Conservation (phyloP, 805 yeast species). For the Wickerhamomyces xylosicus region DNA sequence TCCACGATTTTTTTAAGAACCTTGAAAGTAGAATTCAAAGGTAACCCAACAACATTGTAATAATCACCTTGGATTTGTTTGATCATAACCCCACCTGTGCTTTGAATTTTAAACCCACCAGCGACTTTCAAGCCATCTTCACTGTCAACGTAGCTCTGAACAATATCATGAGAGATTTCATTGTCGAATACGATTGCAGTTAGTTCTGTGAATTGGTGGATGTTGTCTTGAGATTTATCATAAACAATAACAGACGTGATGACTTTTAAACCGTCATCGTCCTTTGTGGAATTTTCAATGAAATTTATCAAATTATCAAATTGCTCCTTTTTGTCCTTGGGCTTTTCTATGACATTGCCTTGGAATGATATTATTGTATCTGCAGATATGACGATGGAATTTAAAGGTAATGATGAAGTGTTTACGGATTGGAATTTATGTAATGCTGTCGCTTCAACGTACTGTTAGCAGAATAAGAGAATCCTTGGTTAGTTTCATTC, state of each 20-base stretch:
- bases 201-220: constrained; percentile 27
- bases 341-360: constrained; percentile 70
- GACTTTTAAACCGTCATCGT: background rate
- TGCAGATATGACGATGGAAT: constrained; percentile 44
- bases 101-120: constrained; percentile 88
- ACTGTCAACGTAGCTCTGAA: constrained; percentile 51
- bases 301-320: constrained; percentile 37
- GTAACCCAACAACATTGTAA: constrained; percentile 82
- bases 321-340: constrained; percentile 42
- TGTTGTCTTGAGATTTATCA: constrained; percentile 1
- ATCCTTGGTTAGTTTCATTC: constrained; percentile 18
- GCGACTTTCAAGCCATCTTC: constrained; percentile 79
- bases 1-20: constrained; percentile 23
- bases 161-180: constrained; percentile 38
- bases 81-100: constrained; percentile 56
- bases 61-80: constrained; percentile 66
- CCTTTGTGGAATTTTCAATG: constrained; percentile 22
- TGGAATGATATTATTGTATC: constrained; percentile 67
- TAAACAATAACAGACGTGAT: constrained; percentile 21
- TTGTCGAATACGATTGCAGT: constrained; percentile 32
- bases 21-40: constrained; percentile 46
- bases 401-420: background rate
- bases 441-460: constrained; percentile 61
- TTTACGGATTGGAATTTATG: background rate
- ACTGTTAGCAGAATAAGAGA: constrained; percentile 21